Evolutionary conservation across 1,284 basidiomycete species (phyloP), one percentile per base, ranked within the genome.

Genomic region (Ganoderma boninense): DNA sequence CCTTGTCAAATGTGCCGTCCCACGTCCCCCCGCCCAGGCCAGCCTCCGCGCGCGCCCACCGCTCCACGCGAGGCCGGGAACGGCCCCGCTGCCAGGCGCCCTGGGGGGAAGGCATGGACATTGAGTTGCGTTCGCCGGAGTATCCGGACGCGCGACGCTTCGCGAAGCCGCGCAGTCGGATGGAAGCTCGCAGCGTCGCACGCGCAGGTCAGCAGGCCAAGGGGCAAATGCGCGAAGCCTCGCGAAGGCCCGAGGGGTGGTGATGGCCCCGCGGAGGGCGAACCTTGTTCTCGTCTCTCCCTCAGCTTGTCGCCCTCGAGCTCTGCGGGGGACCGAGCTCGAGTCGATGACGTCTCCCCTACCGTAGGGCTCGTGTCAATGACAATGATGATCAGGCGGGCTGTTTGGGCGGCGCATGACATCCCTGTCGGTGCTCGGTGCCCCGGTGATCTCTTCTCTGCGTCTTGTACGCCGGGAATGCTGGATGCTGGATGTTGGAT

Each of bases 61-160:
- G 38, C 8, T 42, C 32, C 35, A 16, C 54, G 64, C 40, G n/a
- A 29, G 26, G 26, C 56, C 60, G 49, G 49, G 49, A 54, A 54
- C 49, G 49, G 49, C 46, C 46, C 66, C 54, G 60, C 26, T 43
- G 54, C 66, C 35, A 26, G 66, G 23, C 59, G 29, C 38, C 46
- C 65, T 44, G 44, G 20, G 23, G 29, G n/a, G n/a, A n/a, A n/a
- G n/a, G n/a, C n/a, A n/a, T n/a, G 43, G 16, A 54, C 38, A 68
- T 68, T 68, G 35, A 68, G 62, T 64, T 29, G 38, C 52, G 29
- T n/a, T 42, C 52, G 61, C 35, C 52, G 54, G 54, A 57, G 54
- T 20, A 44, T 63, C 38, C 40, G 40, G 62, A 26, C 29, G n/a
- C 62, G 62, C 38, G 42, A n/a, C 6, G 35, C 38, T 65, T 65